Conservation (phyloP, 202 grass and related monocot species). For the Setaria viridis region DNA sequence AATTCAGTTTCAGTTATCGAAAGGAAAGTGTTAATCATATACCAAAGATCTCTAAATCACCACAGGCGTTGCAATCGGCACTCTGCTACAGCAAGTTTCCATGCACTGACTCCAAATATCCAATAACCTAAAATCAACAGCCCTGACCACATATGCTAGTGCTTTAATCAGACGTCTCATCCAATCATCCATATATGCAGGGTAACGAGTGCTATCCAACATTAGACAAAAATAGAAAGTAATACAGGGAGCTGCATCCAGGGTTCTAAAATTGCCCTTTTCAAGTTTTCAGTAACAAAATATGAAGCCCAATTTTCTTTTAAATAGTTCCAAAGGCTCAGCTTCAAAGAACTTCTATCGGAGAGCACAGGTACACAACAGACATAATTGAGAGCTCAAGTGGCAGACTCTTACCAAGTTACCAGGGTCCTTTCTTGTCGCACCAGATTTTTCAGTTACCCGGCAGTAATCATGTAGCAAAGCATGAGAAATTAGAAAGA, state of each 20-base stretch:
- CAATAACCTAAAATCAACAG: background rate
- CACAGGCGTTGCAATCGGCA: background rate
- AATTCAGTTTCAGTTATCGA: background rate
- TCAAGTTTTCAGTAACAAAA: background rate
- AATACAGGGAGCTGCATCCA: background rate
- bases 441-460: background rate
- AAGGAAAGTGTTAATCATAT: background rate
- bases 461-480: background rate
- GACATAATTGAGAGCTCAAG: background rate
- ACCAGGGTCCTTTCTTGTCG: too few species aligned
- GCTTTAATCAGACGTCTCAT: background rate
- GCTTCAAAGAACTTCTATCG: background rate
- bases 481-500: background rate
- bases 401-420: slow-evolving; percentile 1
- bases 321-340: background rate
- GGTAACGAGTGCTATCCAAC: background rate
- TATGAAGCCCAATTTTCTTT: background rate
- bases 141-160: too few species aligned
- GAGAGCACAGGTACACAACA: background rate
- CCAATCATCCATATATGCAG: background rate
- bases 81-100: background rate
- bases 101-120: background rate
- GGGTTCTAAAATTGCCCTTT: background rate
- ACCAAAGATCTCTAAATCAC: background rate
- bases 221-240: background rate